phyloP scores from a whole-genome alignment of 768 basidiomycete genomes.

The Auriculariales sp. region DNA sequence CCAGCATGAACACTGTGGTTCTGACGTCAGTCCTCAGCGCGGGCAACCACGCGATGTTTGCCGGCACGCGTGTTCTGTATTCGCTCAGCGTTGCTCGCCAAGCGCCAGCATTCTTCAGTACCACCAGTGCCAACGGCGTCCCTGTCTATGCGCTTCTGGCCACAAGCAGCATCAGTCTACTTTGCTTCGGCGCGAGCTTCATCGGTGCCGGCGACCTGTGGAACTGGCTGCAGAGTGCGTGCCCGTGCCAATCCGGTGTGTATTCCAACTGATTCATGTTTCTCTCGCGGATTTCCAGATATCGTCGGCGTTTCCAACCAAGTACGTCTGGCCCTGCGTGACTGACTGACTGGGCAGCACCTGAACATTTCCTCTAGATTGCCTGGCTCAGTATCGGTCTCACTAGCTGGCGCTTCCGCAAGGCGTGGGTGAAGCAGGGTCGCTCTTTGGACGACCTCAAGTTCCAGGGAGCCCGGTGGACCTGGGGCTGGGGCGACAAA shows the following conservation, averaged over 20 bases:
- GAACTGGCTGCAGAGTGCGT: constrained; percentile 77
- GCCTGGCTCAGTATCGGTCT: constrained; percentile 82
- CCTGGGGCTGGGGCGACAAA: constrained; percentile 71
- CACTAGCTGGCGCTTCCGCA: constrained; percentile 68
- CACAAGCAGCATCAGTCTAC: constrained; percentile 57
- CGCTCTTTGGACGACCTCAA: constrained; percentile 55
- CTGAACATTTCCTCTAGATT: no score
- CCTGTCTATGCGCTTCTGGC: constrained; percentile 55
- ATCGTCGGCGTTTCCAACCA: constrained; percentile 84
- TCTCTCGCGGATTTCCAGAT: no score
- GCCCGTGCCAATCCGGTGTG: no score
- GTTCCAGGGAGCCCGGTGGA: constrained; percentile 53
- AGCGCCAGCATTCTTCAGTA: constrained; percentile 55
- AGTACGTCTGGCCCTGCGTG: no score
- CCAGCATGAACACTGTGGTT: constrained; percentile 80
- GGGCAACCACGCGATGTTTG: constrained; percentile 76
- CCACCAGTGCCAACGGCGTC: constrained; percentile 53
- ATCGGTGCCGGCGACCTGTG: constrained; percentile 67
- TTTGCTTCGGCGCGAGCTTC: constrained; percentile 66
- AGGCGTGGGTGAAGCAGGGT: constrained; percentile 64
- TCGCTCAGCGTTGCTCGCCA: constrained; percentile 48
- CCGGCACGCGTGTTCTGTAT: constrained; percentile 71
- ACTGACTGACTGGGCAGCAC: no score
- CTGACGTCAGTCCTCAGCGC: constrained; percentile 69
- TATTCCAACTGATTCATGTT: no score